Percentiles rank a stretch among this genome's conserved stretches.
phyloP scores from a whole-genome alignment of 176 grass and related monocot genomes.

The Zea luxurians region DNA sequence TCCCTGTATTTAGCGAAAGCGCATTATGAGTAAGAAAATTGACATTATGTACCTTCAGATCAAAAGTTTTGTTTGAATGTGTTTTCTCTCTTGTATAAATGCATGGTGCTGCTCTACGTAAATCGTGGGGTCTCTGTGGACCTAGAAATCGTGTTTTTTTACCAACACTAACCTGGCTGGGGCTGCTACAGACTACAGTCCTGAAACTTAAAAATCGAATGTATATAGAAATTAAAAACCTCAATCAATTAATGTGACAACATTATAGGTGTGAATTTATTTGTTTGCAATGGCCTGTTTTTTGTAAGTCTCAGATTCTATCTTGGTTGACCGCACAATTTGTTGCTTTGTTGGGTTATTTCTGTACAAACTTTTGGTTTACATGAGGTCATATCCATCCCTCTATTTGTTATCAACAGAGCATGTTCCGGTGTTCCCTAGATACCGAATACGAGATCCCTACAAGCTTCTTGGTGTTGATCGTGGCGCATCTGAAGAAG shows the following conservation, averaged over 20 bases:
- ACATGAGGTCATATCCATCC: slow-evolving; percentile 3
- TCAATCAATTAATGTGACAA: slow-evolving; percentile 10
- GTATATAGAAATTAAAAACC: not conserved
- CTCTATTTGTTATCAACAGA: slow-evolving; percentile 48
- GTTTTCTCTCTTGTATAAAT: not conserved
- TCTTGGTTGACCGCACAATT: not conserved
- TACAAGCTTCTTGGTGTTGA: slow-evolving; percentile 85
- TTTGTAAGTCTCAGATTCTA: not conserved
- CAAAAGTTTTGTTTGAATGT: not conserved
- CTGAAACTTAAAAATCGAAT: not conserved
- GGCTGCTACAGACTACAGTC: not conserved
- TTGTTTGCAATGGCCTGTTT: not conserved
- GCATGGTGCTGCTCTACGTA: not conserved
- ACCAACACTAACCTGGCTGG: not conserved
- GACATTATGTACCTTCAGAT: not conserved
- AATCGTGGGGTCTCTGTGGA: not conserved
- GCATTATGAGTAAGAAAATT: not conserved
- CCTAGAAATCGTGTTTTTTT: not conserved
- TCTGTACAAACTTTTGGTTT: not conserved
- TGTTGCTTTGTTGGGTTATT: not conserved
- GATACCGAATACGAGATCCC: slow-evolving; percentile 65
- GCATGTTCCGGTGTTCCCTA: slow-evolving; percentile 66
- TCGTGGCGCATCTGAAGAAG: slow-evolving; percentile 82
- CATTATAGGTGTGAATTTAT: slow-evolving; percentile 8
- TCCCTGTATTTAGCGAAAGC: not conserved